phyloP scores from a whole-genome alignment of 1,284 basidiomycete genomes.

The Trametes sp. region DNA sequence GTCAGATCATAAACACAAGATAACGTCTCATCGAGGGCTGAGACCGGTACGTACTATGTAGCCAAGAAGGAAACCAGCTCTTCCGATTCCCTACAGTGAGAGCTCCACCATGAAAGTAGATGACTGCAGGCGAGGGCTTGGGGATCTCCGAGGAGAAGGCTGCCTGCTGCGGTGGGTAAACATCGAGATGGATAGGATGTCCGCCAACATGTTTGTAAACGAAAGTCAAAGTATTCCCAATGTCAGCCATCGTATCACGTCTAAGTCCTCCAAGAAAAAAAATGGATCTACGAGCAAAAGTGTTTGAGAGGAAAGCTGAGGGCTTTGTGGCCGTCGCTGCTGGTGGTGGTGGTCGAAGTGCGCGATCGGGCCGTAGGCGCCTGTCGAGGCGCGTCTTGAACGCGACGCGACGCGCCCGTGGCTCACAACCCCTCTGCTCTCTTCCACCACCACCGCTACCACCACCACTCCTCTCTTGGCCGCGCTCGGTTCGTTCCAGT shows the following conservation, averaged over 20 bases:
- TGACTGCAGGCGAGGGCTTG: slow-evolving; percentile 49
- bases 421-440: slow-evolving; percentile 1
- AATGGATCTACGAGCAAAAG: too few species aligned
- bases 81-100: slow-evolving; percentile 61
- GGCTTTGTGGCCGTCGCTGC: neutral
- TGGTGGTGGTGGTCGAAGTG: neutral
- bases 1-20: neutral
- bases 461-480: neutral
- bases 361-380: neutral
- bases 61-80: slow-evolving; percentile 70
- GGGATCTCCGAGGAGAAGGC: neutral
- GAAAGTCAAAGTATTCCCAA: slow-evolving; percentile 20
- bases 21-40: neutral
- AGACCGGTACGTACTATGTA: slow-evolving; percentile 54
- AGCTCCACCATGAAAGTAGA: slow-evolving; percentile 74
- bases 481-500: neutral
- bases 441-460: slow-evolving; percentile 4
- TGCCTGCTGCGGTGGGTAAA: slow-evolving; percentile 29
- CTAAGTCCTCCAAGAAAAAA: neutral
- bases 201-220: slow-evolving; percentile 31
- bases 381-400: slow-evolving; percentile 5
- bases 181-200: slow-evolving; percentile 29
- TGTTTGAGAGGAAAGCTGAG: too few species aligned
- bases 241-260: neutral
- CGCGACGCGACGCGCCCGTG: slow-evolving; percentile 24